Conservation (phyloP, 345 rosid genomes). For the Triadica sebifera region DNA sequence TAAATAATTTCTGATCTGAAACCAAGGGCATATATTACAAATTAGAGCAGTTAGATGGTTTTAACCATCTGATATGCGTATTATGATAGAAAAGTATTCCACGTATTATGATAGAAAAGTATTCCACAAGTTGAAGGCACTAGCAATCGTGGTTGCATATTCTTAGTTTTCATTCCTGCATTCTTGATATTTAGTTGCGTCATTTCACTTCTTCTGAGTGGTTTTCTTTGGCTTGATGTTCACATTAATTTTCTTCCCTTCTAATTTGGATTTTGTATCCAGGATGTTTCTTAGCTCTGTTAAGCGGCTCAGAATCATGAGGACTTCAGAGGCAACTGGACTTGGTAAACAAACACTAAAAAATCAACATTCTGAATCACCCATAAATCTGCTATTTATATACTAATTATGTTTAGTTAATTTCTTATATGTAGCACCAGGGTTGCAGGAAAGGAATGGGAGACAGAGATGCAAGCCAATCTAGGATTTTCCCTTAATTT, state of each 20-base stretch:
- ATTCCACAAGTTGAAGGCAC: background rate
- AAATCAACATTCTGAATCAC: conserved; percentile 16
- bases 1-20: background rate
- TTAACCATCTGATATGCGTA: background rate
- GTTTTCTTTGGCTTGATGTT: background rate
- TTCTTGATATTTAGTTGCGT: background rate
- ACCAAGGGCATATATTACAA: background rate
- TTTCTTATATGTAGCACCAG: conserved; percentile 35
- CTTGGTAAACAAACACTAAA: conserved; percentile 40
- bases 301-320: conserved; percentile 87
- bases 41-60: background rate
- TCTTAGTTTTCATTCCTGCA: background rate
- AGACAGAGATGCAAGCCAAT: conserved; percentile 31
- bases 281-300: conserved; percentile 83
- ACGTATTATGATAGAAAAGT: background rate
- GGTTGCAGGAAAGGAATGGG: conserved; percentile 30
- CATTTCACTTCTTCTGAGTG: background rate
- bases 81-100: no score
- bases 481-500: conserved; percentile 13
- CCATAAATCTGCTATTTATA: conserved; percentile 1
- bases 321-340: conserved; percentile 77
- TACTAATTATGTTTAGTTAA: conserved; percentile 18
- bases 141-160: background rate
- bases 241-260: background rate
- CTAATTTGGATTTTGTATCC: conserved; percentile 20